Percentiles rank a stretch among this genome's conserved stretches.
These are phyloP conservation scores for Naganishia kalamii DNA, from an alignment of 768 basidiomycete species.

Conservation along the genomic window DNA sequence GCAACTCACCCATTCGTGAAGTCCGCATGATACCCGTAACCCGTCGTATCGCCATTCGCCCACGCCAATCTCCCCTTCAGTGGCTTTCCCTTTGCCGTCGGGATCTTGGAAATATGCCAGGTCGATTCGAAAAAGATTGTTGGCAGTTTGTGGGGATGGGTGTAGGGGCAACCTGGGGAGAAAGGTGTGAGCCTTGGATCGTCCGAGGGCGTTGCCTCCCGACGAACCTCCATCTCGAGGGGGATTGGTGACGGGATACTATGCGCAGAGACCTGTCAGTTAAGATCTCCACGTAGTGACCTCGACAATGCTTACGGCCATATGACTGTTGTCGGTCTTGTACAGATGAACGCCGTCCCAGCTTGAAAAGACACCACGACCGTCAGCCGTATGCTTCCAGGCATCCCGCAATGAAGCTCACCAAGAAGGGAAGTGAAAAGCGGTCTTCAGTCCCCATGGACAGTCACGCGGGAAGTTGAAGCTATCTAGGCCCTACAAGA, in stretches of 20 bases:
- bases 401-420: neutral
- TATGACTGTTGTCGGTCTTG: constrained; percentile 33
- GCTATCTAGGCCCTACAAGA: neutral
- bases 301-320: constrained; percentile 23
- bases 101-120: constrained; percentile 25
- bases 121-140: constrained; percentile 39
- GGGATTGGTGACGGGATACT: constrained; percentile 6
- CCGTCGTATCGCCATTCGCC: constrained; percentile 60
- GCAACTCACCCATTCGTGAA: constrained; percentile 29
- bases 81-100: constrained; percentile 20
- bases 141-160: constrained; percentile 41
- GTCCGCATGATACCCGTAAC: constrained; percentile 54
- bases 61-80: constrained; percentile 36
- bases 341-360: constrained; percentile 44
- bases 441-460: constrained; percentile 12
- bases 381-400: constrained; percentile 3
- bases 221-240: constrained; percentile 7
- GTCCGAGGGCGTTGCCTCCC: neutral
- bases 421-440: constrained; percentile 12
- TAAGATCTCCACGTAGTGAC: neutral
- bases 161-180: constrained; percentile 27
- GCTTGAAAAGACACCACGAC: neutral
- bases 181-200: neutral
- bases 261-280: neutral
- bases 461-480: constrained; percentile 15